Evolutionary conservation across 805 yeast genomes (phyloP).

Genomic region (Sugiyamaella boreocaroliniensis): DNA sequence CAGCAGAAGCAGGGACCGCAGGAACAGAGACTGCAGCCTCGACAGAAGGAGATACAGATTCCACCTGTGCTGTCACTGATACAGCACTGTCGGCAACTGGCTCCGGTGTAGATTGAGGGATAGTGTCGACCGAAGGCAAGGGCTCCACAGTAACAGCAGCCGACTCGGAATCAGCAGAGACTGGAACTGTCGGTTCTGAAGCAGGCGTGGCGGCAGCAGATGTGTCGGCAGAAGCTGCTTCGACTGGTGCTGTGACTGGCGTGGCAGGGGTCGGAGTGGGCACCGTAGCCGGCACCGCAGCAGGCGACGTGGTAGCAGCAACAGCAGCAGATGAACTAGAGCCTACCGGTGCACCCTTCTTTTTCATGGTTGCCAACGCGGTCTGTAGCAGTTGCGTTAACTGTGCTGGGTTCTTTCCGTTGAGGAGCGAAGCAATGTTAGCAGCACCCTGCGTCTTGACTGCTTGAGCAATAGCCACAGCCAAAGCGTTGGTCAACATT

Average conservation of each 20-base stretch:
- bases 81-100: too few species aligned
- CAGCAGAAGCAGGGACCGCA: neutral
- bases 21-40: too few species aligned
- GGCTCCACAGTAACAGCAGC: too few species aligned
- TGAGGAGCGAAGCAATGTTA: constrained; percentile 20
- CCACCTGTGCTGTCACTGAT: too few species aligned
- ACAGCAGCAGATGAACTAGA: neutral
- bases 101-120: too few species aligned
- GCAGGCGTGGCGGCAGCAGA: constrained; percentile 1
- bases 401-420: constrained; percentile 23
- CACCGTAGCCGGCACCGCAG: neutral
- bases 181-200: neutral
- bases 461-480: constrained; percentile 86
- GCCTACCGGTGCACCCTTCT: constrained; percentile 2
- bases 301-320: neutral
- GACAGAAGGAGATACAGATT: neutral
- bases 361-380: constrained; percentile 17
- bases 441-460: constrained; percentile 47
- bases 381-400: constrained; percentile 18
- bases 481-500: constrained; percentile 81
- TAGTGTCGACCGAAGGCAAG: too few species aligned
- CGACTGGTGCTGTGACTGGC: constrained; percentile 4
- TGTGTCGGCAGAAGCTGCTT: constrained; percentile 9
- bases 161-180: neutral
- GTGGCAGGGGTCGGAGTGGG: constrained; percentile 7